These are phyloP conservation scores for Clavaria fumosa DNA, from an alignment of 768 basidiomycete genomes.

Conservation along the genomic window DNA sequence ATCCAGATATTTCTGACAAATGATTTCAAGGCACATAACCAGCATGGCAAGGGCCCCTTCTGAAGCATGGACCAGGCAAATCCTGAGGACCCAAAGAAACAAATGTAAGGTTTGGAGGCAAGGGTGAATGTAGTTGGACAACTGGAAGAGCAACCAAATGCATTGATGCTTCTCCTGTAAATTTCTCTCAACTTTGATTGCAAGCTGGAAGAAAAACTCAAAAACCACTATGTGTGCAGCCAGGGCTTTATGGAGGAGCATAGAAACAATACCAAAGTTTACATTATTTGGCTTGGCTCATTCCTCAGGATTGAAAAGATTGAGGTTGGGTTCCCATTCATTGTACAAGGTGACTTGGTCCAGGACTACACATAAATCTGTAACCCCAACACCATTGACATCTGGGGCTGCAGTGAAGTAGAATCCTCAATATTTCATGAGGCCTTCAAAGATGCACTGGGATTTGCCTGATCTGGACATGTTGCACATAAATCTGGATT, in stretches of 20 bases:
- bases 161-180: constrained; percentile 11
- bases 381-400: constrained; percentile 8
- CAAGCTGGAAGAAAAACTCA: constrained; percentile 4
- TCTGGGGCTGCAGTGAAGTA: constrained; percentile 8
- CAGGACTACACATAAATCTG: constrained; percentile 7
- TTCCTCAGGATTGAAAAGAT: neutral
- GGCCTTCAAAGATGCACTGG: constrained; percentile 10
- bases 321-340: constrained; percentile 6
- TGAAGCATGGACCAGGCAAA: constrained; percentile 9
- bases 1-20: constrained; percentile 8
- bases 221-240: constrained; percentile 7
- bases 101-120: constrained; percentile 6
- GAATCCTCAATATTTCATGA: constrained; percentile 11
- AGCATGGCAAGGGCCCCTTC: constrained; percentile 8
- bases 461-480: constrained; percentile 12
- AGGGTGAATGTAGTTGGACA: constrained; percentile 6
- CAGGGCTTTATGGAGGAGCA: constrained; percentile 4
- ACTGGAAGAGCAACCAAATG: constrained; percentile 10
- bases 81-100: constrained; percentile 9
- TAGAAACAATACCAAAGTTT: constrained; percentile 7
- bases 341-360: constrained; percentile 1
- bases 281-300: constrained; percentile 2
- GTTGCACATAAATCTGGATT: constrained; percentile 10
- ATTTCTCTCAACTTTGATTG: constrained; percentile 5
- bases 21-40: constrained; percentile 7